Base-by-base conservation (phyloP, 1,284 basidiomycete species). In the Coriolopsis trogii region DNA sequence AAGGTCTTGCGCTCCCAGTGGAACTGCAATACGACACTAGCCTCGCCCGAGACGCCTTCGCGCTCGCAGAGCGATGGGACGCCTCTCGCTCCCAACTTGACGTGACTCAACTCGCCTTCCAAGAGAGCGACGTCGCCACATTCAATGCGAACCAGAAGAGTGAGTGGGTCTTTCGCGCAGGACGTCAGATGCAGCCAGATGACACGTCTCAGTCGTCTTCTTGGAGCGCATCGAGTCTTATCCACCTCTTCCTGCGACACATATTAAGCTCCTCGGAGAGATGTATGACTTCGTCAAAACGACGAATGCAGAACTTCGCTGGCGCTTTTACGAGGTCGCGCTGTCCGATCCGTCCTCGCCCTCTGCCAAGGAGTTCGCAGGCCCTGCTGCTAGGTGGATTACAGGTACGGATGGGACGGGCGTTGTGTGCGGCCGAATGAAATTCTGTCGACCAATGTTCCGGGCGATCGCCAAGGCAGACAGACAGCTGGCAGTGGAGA, bases 161-260 rank as follows among this genome's bases (percentile, higher is more conserved):
- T 86, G 51, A 55, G 72, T 4, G 39, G 21, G 15, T 37, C 28
- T 7, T n/a, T 7, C 28, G 8, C 15, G 15, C 39, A 43, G 30
- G 23, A 28, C 28, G 10, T n/a, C 16, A 18, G n/a, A 18, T 2
- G 8, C 25, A 36, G 8, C 40, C 26, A 20, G 13, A 12, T 59
- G n/a, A n/a, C n/a, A n/a, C n/a, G n/a, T n/a, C n/a, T n/a, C n/a
- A 90, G 87, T 86, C 51, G 86, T 84, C 31, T 91, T 93, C 75
- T 78, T 93, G 33, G 87, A 91, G 65, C 80, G 78, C 36, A 76
- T 93, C 6, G 79, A 84, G 51, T 70, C 76, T 1, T 81, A 79
- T 62, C 42, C 68, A 2, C 67, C 84, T 4, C 75, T 90, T 3
- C 86, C 87, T 0, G 66, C 74, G 5, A 47, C 75, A 0, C 81